Percentiles rank a stretch among this genome's conserved stretches.
These are phyloP conservation scores for Botrytis fragariae DNA, from an alignment of 2,329 filamentous ascomycete species.

Conservation along the genomic window DNA sequence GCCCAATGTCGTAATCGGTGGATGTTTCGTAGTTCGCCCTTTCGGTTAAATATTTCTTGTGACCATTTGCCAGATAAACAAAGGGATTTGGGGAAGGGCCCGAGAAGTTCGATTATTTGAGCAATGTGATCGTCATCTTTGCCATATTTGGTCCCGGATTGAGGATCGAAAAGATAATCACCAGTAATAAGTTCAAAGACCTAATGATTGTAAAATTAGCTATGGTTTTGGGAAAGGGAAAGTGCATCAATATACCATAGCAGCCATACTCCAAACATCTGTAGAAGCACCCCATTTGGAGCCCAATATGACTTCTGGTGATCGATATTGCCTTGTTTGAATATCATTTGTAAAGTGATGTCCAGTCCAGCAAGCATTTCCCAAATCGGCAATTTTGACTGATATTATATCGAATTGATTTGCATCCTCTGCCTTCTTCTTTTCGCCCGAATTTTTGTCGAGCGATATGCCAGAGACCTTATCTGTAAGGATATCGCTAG, in stretches of 20 bases:
- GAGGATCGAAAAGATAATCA: constrained; percentile 97
- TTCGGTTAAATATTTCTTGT: constrained; percentile 97
- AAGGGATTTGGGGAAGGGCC: constrained; percentile 86
- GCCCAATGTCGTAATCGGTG: constrained; percentile 96
- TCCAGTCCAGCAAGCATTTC: constrained; percentile 97
- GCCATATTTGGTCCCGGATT: constrained; percentile 97
- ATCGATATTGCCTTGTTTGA: constrained; percentile 94
- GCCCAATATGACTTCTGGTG: constrained; percentile 93
- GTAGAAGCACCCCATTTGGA: constrained; percentile 99
- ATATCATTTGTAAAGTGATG: constrained; percentile 99
- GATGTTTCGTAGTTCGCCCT: constrained; percentile 95
- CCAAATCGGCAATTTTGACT: constrained; percentile 97
- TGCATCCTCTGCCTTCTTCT: constrained; percentile 55
- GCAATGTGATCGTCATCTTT: constrained; percentile 99
- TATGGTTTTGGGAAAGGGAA: not conserved
- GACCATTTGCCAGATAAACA: constrained; percentile 95
- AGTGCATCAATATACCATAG: constrained; percentile 70
- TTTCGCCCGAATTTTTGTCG: constrained; percentile 70
- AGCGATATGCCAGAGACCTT: constrained; percentile 95
- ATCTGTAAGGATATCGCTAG: constrained; percentile 80
- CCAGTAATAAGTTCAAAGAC: constrained; percentile 97
- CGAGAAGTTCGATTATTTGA: constrained; percentile 95
- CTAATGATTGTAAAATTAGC: constrained; percentile 46
- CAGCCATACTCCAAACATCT: constrained; percentile 99
- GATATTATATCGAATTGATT: constrained; percentile 62